These are phyloP conservation scores for Solanum ahanhuiri DNA, from an alignment of 257 asterid genomes.

Conservation along the genomic window DNA sequence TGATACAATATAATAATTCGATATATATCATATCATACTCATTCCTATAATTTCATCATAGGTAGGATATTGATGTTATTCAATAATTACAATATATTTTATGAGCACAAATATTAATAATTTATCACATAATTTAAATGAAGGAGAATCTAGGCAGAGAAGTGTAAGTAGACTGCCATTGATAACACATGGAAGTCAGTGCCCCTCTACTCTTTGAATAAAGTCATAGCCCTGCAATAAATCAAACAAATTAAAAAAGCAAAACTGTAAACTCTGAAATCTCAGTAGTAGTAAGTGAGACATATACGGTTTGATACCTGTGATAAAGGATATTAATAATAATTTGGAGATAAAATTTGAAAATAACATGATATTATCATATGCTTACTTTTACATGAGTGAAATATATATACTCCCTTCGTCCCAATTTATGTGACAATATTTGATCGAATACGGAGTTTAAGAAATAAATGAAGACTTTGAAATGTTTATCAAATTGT, in stretches of 20 bases:
- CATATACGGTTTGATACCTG: not conserved
- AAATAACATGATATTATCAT: not conserved
- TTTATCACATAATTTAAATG: not conserved
- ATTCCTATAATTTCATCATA: not conserved
- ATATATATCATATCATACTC: fast-evolving
- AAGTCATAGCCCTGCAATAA: not conserved
- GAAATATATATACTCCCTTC: not conserved
- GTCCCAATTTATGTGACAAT: too few relatives aligned
- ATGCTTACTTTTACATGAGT: not conserved
- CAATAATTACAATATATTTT: not conserved
- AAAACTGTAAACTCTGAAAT: not conserved
- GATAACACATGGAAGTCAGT: not conserved
- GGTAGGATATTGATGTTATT: not conserved
- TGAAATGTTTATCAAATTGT: too few relatives aligned
- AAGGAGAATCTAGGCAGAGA: not conserved
- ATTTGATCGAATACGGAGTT: too few relatives aligned
- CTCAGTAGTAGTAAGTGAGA: not conserved
- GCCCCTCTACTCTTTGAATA: not conserved
- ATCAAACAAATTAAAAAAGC: not conserved
- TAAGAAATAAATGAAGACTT: too few relatives aligned
- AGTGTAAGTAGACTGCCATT: not conserved
- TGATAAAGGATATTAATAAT: not conserved
- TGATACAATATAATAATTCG: too few relatives aligned
- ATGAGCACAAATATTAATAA: not conserved
- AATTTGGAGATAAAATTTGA: not conserved